Evolutionary conservation across 495 filamentous ascomycete species (phyloP).

Genomic region (Aspergillus mulundensis): DNA sequence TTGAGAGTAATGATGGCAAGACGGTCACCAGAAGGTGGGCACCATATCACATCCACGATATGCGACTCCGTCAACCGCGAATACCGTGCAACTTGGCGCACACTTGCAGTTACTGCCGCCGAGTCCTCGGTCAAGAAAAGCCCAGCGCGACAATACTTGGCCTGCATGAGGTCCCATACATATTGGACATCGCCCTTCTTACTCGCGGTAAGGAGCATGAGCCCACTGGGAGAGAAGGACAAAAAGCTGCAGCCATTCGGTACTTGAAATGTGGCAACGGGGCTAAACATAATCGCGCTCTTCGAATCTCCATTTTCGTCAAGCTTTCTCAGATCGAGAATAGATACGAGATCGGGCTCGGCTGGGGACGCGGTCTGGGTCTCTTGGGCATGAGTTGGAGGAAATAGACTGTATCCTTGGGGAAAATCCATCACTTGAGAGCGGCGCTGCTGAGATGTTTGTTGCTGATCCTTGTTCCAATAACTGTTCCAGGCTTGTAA

Average conservation of each 20-base stretch:
- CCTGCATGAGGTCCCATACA: conserved; percentile 87
- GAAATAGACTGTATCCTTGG: conserved; percentile 49
- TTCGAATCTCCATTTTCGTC: conserved; percentile 43
- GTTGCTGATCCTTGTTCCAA: conserved; percentile 64
- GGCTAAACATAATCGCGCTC: conserved; percentile 42
- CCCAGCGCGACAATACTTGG: conserved; percentile 39
- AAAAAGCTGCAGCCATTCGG: conserved; percentile 87
- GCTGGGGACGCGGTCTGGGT: conserved; percentile 41
- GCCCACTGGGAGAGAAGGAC: conserved; percentile 80
- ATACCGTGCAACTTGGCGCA: conserved; percentile 81
- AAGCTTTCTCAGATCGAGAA: conserved; percentile 72
- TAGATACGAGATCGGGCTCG: conserved; percentile 77
- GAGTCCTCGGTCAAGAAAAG: conserved; percentile 38
- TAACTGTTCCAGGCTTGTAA: conserved; percentile 86
- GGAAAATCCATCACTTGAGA: conserved; percentile 27
- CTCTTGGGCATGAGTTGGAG: conserved; percentile 67
- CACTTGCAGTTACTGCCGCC: conserved; percentile 39
- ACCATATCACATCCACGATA: conserved; percentile 88
- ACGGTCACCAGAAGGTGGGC: conserved; percentile 70
- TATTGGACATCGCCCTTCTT: conserved; percentile 88
- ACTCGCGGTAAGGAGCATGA: conserved; percentile 82
- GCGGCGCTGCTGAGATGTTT: conserved; percentile 24
- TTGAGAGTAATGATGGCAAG: conserved; percentile 83
- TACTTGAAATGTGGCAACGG: conserved; percentile 73
- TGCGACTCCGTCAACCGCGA: conserved; percentile 85